phyloP scores from a whole-genome alignment of 163 green algal genomes.

The Scenedesmus sp. region DNA sequence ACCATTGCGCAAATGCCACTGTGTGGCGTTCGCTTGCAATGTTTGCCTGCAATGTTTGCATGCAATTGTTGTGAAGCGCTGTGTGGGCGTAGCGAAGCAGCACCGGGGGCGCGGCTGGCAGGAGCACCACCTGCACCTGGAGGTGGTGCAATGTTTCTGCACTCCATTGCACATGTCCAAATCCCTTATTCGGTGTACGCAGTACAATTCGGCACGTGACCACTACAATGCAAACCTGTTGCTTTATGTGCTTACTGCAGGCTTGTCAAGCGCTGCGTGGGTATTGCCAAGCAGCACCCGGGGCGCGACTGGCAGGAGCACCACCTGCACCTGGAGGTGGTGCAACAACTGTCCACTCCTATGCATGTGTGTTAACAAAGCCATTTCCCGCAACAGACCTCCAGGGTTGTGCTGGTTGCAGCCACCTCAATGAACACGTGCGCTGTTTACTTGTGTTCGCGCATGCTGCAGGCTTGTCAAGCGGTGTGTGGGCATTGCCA shows the following conservation, averaged over 20 bases:
- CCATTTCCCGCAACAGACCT: too few species aligned
- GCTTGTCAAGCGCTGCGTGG: slow-evolving; percentile 25
- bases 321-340: slow-evolving; percentile 4
- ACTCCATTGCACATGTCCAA: too few species aligned
- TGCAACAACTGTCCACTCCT: background rate
- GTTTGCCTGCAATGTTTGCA: background rate
- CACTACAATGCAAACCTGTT: too few species aligned
- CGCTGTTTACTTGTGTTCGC: background rate
- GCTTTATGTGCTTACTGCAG: background rate
- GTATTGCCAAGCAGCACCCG: background rate
- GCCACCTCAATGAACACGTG: too few species aligned
- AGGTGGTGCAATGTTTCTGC: too few species aligned
- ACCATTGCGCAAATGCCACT: too few species aligned
- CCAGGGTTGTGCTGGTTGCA: too few species aligned
- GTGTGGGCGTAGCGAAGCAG: background rate
- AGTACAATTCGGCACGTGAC: too few species aligned
- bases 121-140: background rate
- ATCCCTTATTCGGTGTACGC: too few species aligned
- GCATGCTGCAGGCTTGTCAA: slow-evolving; percentile 21
- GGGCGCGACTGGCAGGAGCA: slow-evolving; percentile 17
- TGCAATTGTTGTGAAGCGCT: background rate
- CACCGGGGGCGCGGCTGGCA: background rate
- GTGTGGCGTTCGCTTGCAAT: too few species aligned
- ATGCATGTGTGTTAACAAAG: too few species aligned
- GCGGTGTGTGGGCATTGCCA: background rate